Percentiles rank a stretch among this genome's conserved stretches.
Conservation (phyloP, 257 asterid genomes). For the Thymus quinquecostatus region DNA sequence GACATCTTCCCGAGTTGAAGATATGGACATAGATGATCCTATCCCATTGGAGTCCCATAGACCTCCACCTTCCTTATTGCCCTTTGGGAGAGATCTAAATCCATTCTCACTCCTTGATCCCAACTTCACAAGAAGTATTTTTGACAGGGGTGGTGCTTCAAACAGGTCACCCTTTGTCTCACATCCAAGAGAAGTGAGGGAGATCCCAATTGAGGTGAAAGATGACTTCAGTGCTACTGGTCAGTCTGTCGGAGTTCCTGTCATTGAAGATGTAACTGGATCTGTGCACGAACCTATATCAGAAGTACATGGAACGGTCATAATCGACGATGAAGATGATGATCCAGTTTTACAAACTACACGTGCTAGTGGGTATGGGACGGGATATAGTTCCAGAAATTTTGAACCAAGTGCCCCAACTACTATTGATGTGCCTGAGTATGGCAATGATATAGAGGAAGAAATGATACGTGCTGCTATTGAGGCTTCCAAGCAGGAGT, state of each 20-base stretch:
- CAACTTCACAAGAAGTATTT: slow-evolving; percentile 47
- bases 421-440: slow-evolving; percentile 56
- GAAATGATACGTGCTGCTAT: slow-evolving; percentile 98
- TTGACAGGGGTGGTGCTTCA: slow-evolving; percentile 49
- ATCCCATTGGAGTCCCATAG: slow-evolving; percentile 46
- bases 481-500: slow-evolving; percentile 93
- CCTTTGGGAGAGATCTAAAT: slow-evolving; percentile 55
- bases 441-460: slow-evolving; percentile 88
- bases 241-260: slow-evolving; percentile 51
- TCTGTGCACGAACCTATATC: slow-evolving; percentile 54
- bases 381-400: slow-evolving; percentile 14
- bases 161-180: slow-evolving; percentile 61
- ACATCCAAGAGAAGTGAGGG: slow-evolving; percentile 82
- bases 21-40: slow-evolving; percentile 79
- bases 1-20: slow-evolving; percentile 51
- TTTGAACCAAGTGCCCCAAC: slow-evolving; percentile 68
- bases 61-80: slow-evolving; percentile 48
- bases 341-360: slow-evolving; percentile 36
- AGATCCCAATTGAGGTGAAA: slow-evolving; percentile 85
- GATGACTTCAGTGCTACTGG: slow-evolving; percentile 54
- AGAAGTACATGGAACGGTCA: slow-evolving; percentile 61
- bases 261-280: slow-evolving; percentile 73
- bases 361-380: slow-evolving; percentile 32
- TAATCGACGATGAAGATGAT: slow-evolving; percentile 56
- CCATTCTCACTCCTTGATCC: slow-evolving; percentile 74